phyloP scores from a whole-genome alignment of 768 basidiomycete genomes.

The Rhizopogon roseolus region DNA sequence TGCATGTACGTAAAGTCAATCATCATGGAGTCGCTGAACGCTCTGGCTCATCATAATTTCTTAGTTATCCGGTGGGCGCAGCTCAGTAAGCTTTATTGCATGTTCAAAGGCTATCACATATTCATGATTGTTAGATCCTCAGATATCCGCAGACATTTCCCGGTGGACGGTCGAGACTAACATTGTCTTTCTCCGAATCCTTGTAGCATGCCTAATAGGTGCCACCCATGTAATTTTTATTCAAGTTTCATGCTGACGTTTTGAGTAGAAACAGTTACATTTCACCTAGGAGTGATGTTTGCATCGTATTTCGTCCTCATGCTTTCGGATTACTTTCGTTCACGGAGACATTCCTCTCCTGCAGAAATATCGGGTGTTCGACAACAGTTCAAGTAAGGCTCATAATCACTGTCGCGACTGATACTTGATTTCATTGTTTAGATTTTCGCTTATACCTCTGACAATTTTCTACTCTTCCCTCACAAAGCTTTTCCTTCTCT shows the following conservation, averaged over 20 bases:
- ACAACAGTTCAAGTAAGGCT: slow-evolving; percentile 54
- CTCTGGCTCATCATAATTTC: neutral
- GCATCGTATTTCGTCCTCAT: slow-evolving; percentile 51
- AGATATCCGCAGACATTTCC: slow-evolving; percentile 30
- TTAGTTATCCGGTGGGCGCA: slow-evolving; percentile 79
- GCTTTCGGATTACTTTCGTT: slow-evolving; percentile 31
- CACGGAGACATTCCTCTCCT: slow-evolving; percentile 16
- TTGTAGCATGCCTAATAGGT: slow-evolving; percentile 66
- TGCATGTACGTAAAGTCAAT: slow-evolving; percentile 51
- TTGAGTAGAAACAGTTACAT: slow-evolving; percentile 65
- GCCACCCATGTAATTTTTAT: slow-evolving; percentile 4
- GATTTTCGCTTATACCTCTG: slow-evolving; percentile 73
- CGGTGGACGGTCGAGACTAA: slow-evolving; percentile 52
- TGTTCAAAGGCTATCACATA: neutral
- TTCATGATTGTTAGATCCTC: slow-evolving; percentile 30
- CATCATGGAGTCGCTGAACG: slow-evolving; percentile 1
- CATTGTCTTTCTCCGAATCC: slow-evolving; percentile 48
- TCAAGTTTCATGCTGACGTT: neutral
- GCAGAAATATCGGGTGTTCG: slow-evolving; percentile 44
- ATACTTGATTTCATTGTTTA: slow-evolving; percentile 17
- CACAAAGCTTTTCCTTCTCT: slow-evolving; percentile 80
- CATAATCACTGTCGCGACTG: slow-evolving; percentile 1
- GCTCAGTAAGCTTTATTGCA: slow-evolving; percentile 40
- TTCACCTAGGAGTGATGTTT: slow-evolving; percentile 62
- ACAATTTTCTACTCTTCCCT: slow-evolving; percentile 79